Evolutionary conservation across 1,139 yeast genomes (phyloP).

Genomic region (Hansenula lynferdii): DNA sequence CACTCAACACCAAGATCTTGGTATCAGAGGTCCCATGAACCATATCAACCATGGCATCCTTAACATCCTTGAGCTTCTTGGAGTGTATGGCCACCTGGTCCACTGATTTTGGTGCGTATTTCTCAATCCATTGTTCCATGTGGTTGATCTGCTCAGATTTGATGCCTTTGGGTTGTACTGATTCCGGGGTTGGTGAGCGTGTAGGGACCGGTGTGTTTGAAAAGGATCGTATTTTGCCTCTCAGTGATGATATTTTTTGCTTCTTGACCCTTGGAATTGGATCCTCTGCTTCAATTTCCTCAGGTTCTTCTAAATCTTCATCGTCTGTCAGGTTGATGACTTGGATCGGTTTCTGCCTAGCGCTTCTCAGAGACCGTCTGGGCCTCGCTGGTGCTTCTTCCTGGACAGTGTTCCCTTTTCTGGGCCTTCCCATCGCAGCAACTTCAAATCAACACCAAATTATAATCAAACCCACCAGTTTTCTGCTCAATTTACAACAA

Average conservation of each 20-base stretch:
- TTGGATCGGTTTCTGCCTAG: background rate
- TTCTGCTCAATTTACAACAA: too few species aligned
- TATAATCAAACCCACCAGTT: too few species aligned
- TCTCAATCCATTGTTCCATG: slow-evolving; percentile 58
- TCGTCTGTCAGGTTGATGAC: slow-evolving; percentile 1
- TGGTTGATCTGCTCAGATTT: too few species aligned
- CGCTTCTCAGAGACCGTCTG: background rate
- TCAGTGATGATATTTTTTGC: slow-evolving; percentile 14
- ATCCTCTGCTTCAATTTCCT: background rate
- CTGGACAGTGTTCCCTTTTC: background rate
- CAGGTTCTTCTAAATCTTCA: background rate
- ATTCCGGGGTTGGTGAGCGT: background rate
- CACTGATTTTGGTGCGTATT: slow-evolving; percentile 46
- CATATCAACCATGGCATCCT: slow-evolving; percentile 40
- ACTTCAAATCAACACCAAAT: too few species aligned
- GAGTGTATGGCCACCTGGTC: slow-evolving; percentile 63
- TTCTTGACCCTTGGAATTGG: slow-evolving; percentile 8
- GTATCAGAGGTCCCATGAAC: slow-evolving; percentile 29
- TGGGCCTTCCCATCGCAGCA: background rate
- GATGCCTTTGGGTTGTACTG: background rate
- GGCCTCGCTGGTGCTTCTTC: background rate
- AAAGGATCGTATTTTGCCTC: slow-evolving; percentile 8
- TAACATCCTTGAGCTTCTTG: slow-evolving; percentile 55
- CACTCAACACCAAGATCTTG: slow-evolving; percentile 61
- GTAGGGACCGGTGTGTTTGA: slow-evolving; percentile 4